Evolutionary conservation across 1,284 basidiomycete genomes (phyloP), one percentile per base, ranked within the genome.

Genomic region (Macrocybe sp.): DNA sequence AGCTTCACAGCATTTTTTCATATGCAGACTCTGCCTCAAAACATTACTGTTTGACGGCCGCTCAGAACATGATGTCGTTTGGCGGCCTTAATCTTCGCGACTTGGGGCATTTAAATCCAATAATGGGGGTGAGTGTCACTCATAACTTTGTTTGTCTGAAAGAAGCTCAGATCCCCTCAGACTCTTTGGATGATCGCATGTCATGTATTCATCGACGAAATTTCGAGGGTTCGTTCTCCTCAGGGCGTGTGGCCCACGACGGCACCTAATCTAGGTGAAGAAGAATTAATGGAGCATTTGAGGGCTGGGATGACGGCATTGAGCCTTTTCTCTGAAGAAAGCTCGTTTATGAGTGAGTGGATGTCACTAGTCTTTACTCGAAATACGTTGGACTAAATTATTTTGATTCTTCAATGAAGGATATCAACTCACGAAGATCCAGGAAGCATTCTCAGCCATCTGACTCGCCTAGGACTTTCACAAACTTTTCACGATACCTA

Each of bases 101-200:
- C 32, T 49, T 70, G 14, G 64, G 64, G 5, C 61, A 62, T 53
- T 61, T 74, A 38, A 75, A 72, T 53, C 71, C 73, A n/a, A 69
- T 75, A 16, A 69, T 73, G 66, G 71, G 69, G 31, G 73, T 74
- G 59, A 61, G 73, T 68, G n/a, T 37, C 11, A 34, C 37, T 29
- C 52, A 34, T 34, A 40, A 46, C 34, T 46, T n/a, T 44, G 36
- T 49, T 46, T 41, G 44, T 36, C 34, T 50, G 28, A 37, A 28
- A 48, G 28, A 50, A 30, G n/a, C 40, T 38, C 29, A 8, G n/a
- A 16, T 40, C 37, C 33, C 29, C 45, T 38, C 48, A 74, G 72
- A 72, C 67, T 6, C 58, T 73, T 4, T 73, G 71, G 70, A 63
- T 65, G 55, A 59, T 64, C 30, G 68, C 71, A 16, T 72, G 69